These are phyloP conservation scores for Mortierella sp. DNA, from an alignment of 371 early-diverging fungal species.

Conservation along the genomic window DNA sequence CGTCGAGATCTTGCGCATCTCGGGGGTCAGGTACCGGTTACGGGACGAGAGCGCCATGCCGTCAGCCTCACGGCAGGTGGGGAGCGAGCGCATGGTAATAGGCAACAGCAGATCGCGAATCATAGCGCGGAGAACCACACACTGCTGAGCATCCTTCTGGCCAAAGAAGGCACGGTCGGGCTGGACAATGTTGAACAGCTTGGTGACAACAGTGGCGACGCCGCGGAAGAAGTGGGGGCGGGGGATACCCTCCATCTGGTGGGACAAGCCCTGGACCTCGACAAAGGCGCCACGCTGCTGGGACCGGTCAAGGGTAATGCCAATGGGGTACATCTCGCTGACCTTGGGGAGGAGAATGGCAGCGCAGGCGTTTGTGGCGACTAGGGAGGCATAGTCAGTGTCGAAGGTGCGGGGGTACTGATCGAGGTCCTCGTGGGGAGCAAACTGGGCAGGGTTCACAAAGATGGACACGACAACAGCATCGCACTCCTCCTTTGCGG, in stretches of 20 bases:
- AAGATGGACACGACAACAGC: constrained; percentile 89
- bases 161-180: constrained; percentile 93
- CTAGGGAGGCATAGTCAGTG: constrained; percentile 78
- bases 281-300: constrained; percentile 93
- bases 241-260: constrained; percentile 92
- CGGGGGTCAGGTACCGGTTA: constrained; percentile 86
- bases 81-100: constrained; percentile 78
- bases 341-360: constrained; percentile 88
- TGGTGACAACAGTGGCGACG: constrained; percentile 95
- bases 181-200: constrained; percentile 91
- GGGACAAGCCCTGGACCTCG: constrained; percentile 88
- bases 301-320: constrained; percentile 82
- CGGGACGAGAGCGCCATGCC: constrained; percentile 94
- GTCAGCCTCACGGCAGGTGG: constrained; percentile 85
- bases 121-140: constrained; percentile 86
- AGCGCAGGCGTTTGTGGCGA: constrained; percentile 58
- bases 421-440: constrained; percentile 94
- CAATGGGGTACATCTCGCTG: constrained; percentile 93
- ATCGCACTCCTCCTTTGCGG: constrained; percentile 75
- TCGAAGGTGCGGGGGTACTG: constrained; percentile 92
- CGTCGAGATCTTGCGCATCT: constrained; percentile 79
- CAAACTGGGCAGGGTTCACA: constrained; percentile 98
- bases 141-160: constrained; percentile 98
- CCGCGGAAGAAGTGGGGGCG: constrained; percentile 98
- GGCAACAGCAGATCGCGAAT: constrained; percentile 89